A percentile compares a stretch with the other conserved stretches of the same genome.
Evolutionary conservation across 768 basidiomycete species (phyloP).

Genomic region (Phlebiopsis flavidoalba): DNA sequence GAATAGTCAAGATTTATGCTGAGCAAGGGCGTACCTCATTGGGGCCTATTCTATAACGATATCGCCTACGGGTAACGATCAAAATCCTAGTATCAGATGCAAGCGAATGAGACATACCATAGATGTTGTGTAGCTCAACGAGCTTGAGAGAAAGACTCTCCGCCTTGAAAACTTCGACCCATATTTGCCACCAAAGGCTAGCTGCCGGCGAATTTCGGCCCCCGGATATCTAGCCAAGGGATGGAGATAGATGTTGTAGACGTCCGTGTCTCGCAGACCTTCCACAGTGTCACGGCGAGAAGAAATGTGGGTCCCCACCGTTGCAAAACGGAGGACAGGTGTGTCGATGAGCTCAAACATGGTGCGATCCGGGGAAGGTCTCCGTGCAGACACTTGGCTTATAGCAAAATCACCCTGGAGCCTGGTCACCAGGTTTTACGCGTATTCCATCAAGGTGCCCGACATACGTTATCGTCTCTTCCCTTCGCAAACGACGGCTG

Average conservation of each 20-base stretch:
- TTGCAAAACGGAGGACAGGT: too few relatives aligned
- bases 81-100: not conserved
- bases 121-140: conserved; percentile 29
- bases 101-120: conserved; percentile 26
- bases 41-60: conserved; percentile 34
- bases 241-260: conserved; percentile 11
- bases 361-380: too few relatives aligned
- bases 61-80: not conserved
- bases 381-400: too few relatives aligned
- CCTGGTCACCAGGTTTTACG: too few relatives aligned
- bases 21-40: conserved; percentile 27
- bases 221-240: conserved; percentile 18
- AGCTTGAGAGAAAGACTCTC: conserved; percentile 27
- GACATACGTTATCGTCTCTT: too few relatives aligned
- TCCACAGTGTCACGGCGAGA: not conserved
- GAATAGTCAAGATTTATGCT: not conserved
- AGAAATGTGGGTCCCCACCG: too few relatives aligned
- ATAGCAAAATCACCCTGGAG: too few relatives aligned
- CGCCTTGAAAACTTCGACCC: conserved; percentile 13
- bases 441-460: too few relatives aligned
- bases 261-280: not conserved
- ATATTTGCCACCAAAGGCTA: conserved; percentile 13
- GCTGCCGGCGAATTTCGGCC: conserved; percentile 17
- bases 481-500: too few relatives aligned
- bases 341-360: too few relatives aligned